Evolutionary conservation across 2,329 filamentous ascomycete species (phyloP), one percentile per base, ranked within the genome.

Genomic region (Dactylonectria estremocensis): DNA sequence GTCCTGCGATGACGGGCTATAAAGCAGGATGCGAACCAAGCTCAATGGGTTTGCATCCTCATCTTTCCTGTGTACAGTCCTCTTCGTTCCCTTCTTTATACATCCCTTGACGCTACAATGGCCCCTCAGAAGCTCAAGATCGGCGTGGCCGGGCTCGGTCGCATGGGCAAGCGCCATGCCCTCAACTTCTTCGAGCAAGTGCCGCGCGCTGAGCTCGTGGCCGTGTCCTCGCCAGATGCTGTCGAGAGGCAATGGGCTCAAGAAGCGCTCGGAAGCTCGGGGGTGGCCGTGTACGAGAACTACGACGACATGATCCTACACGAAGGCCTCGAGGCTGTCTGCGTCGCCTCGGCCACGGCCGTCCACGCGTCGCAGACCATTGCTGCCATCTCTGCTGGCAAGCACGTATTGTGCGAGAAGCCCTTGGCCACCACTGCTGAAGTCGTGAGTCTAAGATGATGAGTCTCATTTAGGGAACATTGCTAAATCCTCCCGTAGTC

Each of bases 391-490:
- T 76, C 87, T 57, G 82, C 81, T 9, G 82, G 85, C 49, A 83
- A 86, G 71, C 88, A 90, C 71, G 87, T 90, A 0, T 77, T 90
- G 16, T 89, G 87, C 72, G 88, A 90, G 80, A 90, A 90, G 80
- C 88, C 88, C 2, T 75, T 89, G 35, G 87, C 84, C 49, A 92
- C 89, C 0, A 87, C 83, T 63, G 82, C 71, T 16, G 69, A 72
- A 13, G 53, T 74, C 28, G 71, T 70, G 16, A 66, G 72, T 56
- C 13, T 4, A 10, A 8, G 40, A n/a, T 43, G 14, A 14, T 2
- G 14, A n/a, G 40, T 18, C 16, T 14, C 40, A n/a, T n/a, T 0
- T n/a, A n/a, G n/a, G n/a, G n/a, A n/a, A n/a, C n/a, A n/a, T n/a
- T n/a, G n/a, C 22, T 20, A 18, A 63, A 5, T 11, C 5, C 6